Conservation (phyloP, 2,329 filamentous ascomycete species). For the Alternaria incomplexa region DNA sequence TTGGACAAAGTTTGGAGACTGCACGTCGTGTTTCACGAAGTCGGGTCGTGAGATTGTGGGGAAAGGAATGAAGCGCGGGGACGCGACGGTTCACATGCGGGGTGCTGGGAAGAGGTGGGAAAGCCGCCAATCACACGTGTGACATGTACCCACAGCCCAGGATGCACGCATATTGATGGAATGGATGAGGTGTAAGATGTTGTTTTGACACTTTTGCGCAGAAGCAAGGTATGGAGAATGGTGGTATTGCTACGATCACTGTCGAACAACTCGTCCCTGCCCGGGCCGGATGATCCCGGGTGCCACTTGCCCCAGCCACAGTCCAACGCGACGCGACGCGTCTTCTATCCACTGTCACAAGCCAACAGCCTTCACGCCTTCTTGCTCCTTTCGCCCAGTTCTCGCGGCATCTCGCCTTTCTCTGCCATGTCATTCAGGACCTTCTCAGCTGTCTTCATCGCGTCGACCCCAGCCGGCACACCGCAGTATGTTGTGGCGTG, state of each 20-base stretch:
- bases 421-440: conserved; percentile 60
- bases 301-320: background rate
- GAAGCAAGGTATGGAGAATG: background rate
- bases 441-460: conserved; percentile 59
- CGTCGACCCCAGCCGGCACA: conserved; percentile 62
- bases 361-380: conserved; percentile 22
- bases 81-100: conserved; percentile 23
- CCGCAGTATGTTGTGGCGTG: conserved; percentile 61
- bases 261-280: background rate
- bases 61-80: conserved; percentile 21
- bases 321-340: background rate
- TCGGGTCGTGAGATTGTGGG: conserved; percentile 28
- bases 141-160: background rate
- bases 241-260: background rate
- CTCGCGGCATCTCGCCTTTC: conserved; percentile 49
- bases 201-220: background rate
- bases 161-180: background rate
- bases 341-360: background rate
- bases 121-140: conserved; percentile 8
- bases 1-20: conserved; percentile 15
- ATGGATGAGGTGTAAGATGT: background rate
- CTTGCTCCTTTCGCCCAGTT: conserved; percentile 40
- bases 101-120: conserved; percentile 14
- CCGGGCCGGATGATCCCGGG: background rate
- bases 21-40: conserved; percentile 4